Conservation (phyloP, 208 protist species). For the Trypanosoma melophagium region DNA sequence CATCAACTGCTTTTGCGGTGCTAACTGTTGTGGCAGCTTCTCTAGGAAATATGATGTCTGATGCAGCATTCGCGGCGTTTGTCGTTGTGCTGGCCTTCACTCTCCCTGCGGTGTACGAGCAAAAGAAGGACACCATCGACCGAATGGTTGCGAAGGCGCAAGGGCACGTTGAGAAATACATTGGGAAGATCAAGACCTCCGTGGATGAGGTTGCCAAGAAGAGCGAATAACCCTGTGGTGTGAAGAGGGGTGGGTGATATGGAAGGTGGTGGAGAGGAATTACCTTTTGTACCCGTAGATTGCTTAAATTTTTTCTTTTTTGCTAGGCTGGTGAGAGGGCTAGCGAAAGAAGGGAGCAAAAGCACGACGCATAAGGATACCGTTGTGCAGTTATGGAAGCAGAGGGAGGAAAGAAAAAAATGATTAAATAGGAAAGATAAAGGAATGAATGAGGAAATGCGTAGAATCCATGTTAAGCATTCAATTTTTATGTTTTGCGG, state of each 20-base stretch:
- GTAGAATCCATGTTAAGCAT: background rate
- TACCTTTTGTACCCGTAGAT: no score
- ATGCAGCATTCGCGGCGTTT: slow-evolving; percentile 44
- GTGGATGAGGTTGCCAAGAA: slow-evolving; percentile 26
- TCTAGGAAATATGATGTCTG: slow-evolving; percentile 75
- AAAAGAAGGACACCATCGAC: slow-evolving; percentile 75
- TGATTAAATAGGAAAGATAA: background rate
- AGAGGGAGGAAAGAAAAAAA: background rate
- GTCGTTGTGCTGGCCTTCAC: slow-evolving; percentile 43
- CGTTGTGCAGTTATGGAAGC: no score
- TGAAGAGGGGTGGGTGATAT: no score
- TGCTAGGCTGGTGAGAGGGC: no score
- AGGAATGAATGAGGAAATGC: background rate
- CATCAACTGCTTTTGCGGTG: slow-evolving; percentile 51
- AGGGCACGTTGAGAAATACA: slow-evolving; percentile 45
- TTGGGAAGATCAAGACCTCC: slow-evolving; percentile 44
- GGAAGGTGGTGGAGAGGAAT: no score
- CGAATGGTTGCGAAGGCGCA: slow-evolving; percentile 28
- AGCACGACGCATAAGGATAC: no score
- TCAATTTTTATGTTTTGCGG: background rate
- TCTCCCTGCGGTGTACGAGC: slow-evolving; percentile 61
- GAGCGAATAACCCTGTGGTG: slow-evolving; percentile 16
- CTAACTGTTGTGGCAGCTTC: slow-evolving; percentile 46
- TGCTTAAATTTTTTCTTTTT: no score
- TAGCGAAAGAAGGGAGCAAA: no score